These are phyloP conservation scores for Fusarium hainanense DNA, from an alignment of 2,329 filamentous ascomycete species.

Conservation along the genomic window DNA sequence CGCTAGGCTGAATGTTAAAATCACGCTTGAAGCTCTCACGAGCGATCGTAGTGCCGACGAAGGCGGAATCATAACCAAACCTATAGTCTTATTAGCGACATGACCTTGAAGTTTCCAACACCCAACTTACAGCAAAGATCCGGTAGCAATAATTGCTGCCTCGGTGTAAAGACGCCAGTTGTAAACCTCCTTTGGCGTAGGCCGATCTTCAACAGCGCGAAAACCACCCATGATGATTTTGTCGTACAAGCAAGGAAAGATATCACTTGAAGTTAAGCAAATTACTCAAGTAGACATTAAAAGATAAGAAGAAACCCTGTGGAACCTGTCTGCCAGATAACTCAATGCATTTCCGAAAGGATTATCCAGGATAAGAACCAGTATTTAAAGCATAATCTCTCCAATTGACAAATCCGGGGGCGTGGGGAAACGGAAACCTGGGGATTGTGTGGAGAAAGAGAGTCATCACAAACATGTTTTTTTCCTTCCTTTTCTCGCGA, in stretches of 20 bases:
- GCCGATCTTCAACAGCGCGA: slow-evolving; percentile 64
- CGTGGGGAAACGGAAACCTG: slow-evolving; percentile 41
- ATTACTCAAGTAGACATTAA: background rate
- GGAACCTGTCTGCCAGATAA: background rate
- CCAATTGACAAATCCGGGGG: slow-evolving; percentile 36
- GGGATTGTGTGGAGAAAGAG: slow-evolving; percentile 36
- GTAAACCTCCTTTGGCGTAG: slow-evolving; percentile 66
- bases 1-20: slow-evolving; percentile 47
- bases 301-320: background rate
- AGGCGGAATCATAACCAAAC: slow-evolving; percentile 65
- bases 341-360: background rate
- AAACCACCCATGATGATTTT: slow-evolving; percentile 51
- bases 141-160: slow-evolving; percentile 60
- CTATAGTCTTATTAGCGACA: slow-evolving; percentile 39
- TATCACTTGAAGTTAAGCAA: background rate
- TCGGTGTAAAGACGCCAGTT: slow-evolving; percentile 63
- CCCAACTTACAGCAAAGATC: slow-evolving; percentile 54
- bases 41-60: slow-evolving; percentile 65
- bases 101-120: fast-evolving
- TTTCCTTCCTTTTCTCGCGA: background rate
- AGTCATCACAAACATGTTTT: slow-evolving; percentile 31
- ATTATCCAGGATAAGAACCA: background rate
- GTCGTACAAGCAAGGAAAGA: background rate
- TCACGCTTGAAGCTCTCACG: slow-evolving; percentile 60
- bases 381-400: slow-evolving; percentile 12